A percentile compares a stretch with the other conserved stretches of the same genome.
Conservation (phyloP, 1,284 basidiomycete genomes). For the Tetrapyrgos nigripes region DNA sequence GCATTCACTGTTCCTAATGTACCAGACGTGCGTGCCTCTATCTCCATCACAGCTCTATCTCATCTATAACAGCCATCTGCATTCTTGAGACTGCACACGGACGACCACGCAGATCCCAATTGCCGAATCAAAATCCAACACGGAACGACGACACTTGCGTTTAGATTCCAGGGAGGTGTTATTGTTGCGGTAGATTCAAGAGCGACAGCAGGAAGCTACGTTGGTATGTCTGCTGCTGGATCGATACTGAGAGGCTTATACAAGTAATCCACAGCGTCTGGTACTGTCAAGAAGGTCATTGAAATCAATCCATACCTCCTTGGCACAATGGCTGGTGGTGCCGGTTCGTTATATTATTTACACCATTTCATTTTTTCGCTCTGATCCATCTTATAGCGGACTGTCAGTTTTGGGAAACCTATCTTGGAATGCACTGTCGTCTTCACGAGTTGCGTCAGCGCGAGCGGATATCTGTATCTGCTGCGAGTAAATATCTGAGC, state of each 20-base stretch:
- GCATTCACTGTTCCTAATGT: constrained; percentile 75
- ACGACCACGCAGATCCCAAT: constrained; percentile 90
- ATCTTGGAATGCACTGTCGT: constrained; percentile 97
- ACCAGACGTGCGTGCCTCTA: constrained; percentile 65
- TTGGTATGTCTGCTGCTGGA: constrained; percentile 66
- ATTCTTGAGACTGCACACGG: constrained; percentile 90
- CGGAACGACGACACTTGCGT: constrained; percentile 98
- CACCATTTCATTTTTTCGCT: background rate
- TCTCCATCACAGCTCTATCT: background rate
- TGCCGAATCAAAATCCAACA: constrained; percentile 99
- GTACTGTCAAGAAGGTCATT: constrained; percentile 98
- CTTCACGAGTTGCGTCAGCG: constrained; percentile 97
- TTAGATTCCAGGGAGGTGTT: constrained; percentile 96
- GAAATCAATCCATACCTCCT: constrained; percentile 99
- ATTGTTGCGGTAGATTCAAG: constrained; percentile 98
- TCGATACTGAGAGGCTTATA: constrained; percentile 5
- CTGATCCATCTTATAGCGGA: constrained; percentile 62
- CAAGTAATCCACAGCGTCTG: constrained; percentile 67
- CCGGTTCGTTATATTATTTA: constrained; percentile 62
- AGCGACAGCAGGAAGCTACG: constrained; percentile 96
- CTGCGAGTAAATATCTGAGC: constrained; percentile 96
- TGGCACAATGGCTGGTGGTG: constrained; percentile 99
- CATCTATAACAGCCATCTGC: constrained; percentile 89
- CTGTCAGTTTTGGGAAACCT: constrained; percentile 98
- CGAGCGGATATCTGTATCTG: constrained; percentile 98